Evolutionary conservation across 75 land plant genomes (phyloP).

Genomic region (Selaginella moellendorffii): DNA sequence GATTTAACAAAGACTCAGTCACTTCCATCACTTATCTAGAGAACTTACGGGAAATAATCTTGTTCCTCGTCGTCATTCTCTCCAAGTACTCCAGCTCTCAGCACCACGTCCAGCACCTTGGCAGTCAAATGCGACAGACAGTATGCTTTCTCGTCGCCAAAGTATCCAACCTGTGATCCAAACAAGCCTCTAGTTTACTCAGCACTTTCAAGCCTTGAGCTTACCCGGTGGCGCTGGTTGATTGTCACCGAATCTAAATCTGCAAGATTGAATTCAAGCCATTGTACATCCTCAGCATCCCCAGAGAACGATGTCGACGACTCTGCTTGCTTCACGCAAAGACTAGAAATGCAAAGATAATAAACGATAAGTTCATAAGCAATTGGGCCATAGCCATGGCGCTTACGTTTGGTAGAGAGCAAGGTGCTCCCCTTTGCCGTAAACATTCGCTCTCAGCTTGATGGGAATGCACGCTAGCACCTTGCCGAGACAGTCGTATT

Average conservation of each 20-base stretch:
- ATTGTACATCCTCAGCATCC: neutral
- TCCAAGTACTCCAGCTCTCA: conserved; percentile 84
- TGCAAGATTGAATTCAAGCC: neutral
- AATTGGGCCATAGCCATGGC: neutral
- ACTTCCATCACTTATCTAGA: conserved; percentile 2
- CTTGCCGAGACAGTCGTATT: conserved; percentile 67
- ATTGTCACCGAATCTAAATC: neutral
- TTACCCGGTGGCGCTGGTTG: neutral
- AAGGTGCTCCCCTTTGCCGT: conserved; percentile 73
- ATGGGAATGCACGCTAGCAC: conserved; percentile 43
- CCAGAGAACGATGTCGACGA: conserved; percentile 1
- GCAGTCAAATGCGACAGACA: conserved; percentile 82
- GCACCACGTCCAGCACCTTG: conserved; percentile 74
- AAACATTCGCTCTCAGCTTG: conserved; percentile 47
- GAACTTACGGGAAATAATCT: conserved; percentile 70
- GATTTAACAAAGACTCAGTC: neutral
- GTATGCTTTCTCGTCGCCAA: conserved; percentile 69
- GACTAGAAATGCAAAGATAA: neutral
- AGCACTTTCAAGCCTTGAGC: neutral
- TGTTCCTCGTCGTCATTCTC: conserved; percentile 69
- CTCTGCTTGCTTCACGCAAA: neutral
- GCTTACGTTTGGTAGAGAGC: conserved; percentile 84
- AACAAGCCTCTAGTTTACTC: conserved; percentile 3
- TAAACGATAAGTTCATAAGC: neutral
- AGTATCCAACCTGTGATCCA: conserved; percentile 69